These are phyloP conservation scores for Pyrrhoderma noxium DNA, from an alignment of 1,284 basidiomycete genomes.

Conservation along the genomic window DNA sequence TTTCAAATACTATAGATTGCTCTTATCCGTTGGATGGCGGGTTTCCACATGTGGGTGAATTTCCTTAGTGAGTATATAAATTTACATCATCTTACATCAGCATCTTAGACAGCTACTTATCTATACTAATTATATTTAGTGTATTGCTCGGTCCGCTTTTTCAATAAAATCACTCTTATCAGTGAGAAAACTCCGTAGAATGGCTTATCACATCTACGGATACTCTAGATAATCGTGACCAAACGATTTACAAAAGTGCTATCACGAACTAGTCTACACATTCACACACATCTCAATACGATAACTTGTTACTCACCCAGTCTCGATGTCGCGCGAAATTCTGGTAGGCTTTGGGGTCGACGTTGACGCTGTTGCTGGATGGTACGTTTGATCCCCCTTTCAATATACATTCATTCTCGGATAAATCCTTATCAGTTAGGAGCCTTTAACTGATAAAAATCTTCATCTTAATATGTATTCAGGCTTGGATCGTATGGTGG, in stretches of 20 bases:
- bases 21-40: conserved; percentile 49
- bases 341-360: conserved; percentile 52
- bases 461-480: background rate
- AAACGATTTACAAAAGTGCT: too few species aligned
- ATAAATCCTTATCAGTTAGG: background rate
- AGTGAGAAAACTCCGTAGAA: too few species aligned
- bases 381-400: conserved; percentile 31
- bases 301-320: too few species aligned
- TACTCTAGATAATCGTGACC: too few species aligned
- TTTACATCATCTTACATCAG: too few species aligned
- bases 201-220: too few species aligned
- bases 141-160: too few species aligned
- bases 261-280: too few species aligned
- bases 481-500: conserved; percentile 69
- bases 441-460: background rate
- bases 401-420: background rate
- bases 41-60: conserved; percentile 43
- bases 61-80: conserved; percentile 38
- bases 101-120: too few species aligned
- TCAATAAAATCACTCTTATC: too few species aligned
- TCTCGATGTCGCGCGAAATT: conserved; percentile 24
- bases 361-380: conserved; percentile 60
- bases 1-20: conserved; percentile 47
- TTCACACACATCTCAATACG: too few species aligned
- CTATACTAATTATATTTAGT: too few species aligned